phyloP scores from a whole-genome alignment of 768 basidiomycete species.

The Sarcomyxa edulis region DNA sequence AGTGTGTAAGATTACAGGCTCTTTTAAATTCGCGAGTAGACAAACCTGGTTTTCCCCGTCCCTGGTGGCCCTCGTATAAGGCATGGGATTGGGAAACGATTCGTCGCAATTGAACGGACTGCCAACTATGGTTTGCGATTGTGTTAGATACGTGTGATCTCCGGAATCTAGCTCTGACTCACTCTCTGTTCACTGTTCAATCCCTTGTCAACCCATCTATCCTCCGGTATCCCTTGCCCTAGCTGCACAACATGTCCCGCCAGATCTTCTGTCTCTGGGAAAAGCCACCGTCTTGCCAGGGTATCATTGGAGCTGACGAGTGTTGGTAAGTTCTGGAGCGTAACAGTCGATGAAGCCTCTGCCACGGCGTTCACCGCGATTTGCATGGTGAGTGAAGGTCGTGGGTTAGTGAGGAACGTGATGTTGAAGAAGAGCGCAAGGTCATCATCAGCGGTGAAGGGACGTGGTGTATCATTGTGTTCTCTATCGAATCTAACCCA shows the following conservation, averaged over 20 bases:
- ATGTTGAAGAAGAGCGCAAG: constrained; percentile 41
- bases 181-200: constrained; percentile 44
- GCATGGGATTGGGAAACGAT: constrained; percentile 41
- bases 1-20: not conserved
- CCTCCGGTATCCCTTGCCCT: constrained; percentile 20
- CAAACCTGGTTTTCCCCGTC: constrained; percentile 47
- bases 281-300: constrained; percentile 38
- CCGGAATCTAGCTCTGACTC: constrained; percentile 5
- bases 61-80: constrained; percentile 47
- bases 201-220: constrained; percentile 39
- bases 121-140: constrained; percentile 26
- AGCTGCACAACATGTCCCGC: constrained; percentile 12
- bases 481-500: constrained; percentile 5
- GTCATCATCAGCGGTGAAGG: constrained; percentile 26
- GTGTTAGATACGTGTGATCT: not conserved
- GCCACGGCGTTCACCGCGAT: constrained; percentile 26
- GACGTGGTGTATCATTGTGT: constrained; percentile 11
- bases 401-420: constrained; percentile 41
- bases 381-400: constrained; percentile 38
- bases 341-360: constrained; percentile 15
- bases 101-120: constrained; percentile 34
- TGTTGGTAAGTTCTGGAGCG: too few relatives aligned
- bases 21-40: not conserved
- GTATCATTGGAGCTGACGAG: constrained; percentile 17
- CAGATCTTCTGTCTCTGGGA: constrained; percentile 32